Conservation (phyloP, 306 rosid genomes). For the Quercus gilva region DNA sequence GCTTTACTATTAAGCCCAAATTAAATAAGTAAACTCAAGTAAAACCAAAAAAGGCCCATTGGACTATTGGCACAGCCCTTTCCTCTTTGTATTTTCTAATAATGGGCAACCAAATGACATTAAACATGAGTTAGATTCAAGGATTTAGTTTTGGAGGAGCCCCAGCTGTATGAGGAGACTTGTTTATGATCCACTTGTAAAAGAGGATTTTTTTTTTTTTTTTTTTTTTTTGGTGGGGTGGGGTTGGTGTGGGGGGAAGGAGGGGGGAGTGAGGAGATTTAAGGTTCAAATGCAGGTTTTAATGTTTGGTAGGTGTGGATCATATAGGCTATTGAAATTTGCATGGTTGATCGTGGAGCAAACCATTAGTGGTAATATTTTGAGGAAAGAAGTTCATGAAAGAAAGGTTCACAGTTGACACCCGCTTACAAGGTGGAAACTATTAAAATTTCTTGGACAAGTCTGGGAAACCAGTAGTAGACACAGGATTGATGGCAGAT, state of each 20-base stretch:
- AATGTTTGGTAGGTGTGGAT: neutral
- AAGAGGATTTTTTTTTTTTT: neutral
- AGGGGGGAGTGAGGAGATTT: too few species aligned
- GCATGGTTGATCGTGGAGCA: neutral
- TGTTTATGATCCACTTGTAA: neutral
- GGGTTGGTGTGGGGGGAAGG: too few species aligned
- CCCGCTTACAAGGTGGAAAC: neutral
- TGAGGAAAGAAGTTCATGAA: neutral
- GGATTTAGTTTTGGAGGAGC: neutral
- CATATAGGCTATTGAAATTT: neutral
- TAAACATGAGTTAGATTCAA: neutral
- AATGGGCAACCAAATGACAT: too few species aligned
- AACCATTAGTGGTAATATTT: neutral
- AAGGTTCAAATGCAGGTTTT: neutral
- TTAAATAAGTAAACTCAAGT: too few species aligned
- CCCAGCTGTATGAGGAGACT: neutral
- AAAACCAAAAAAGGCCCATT: too few species aligned
- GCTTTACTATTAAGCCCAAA: too few species aligned
- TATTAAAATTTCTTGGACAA: neutral
- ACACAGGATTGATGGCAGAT: too few species aligned
- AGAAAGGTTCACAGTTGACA: too few species aligned
- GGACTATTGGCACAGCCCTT: neutral
- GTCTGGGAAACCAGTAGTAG: neutral
- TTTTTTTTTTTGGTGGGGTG: neutral
- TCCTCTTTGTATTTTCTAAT: neutral